phyloP scores from a whole-genome alignment of 192 early-diverging fungal genomes.

The Mortierella antarctica region DNA sequence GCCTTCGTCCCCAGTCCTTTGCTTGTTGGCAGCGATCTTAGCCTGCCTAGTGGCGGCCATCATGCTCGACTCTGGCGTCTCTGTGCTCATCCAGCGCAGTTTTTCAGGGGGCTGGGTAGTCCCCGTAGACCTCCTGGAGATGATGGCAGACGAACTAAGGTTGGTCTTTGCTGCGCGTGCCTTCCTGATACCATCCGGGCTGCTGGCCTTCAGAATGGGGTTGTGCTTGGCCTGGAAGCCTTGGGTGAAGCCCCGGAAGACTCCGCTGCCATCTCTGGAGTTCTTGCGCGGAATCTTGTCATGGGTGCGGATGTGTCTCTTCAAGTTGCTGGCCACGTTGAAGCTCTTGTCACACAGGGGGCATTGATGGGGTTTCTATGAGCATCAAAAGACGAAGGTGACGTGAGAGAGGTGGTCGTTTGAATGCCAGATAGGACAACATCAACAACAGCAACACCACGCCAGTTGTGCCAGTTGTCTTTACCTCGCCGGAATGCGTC shows the following conservation, averaged over 20 bases:
- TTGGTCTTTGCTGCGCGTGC: too few relatives aligned
- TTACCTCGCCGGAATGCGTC: slow-evolving; percentile 42
- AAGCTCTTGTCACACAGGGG: slow-evolving; percentile 30
- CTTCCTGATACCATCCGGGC: too few relatives aligned
- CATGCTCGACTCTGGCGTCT: slow-evolving; percentile 7
- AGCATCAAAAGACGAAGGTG: not conserved
- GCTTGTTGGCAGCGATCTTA: not conserved
- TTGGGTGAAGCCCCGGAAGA: slow-evolving; percentile 36
- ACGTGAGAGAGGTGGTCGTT: not conserved
- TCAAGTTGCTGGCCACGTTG: slow-evolving; percentile 51
- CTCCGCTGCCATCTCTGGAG: slow-evolving; percentile 9
- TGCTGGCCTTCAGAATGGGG: not conserved
- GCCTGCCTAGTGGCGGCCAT: not conserved
- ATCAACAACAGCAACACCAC: not conserved
- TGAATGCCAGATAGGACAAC: too few relatives aligned
- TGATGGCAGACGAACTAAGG: too few relatives aligned
- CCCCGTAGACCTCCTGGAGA: too few relatives aligned
- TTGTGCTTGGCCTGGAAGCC: slow-evolving; percentile 1
- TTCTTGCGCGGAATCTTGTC: slow-evolving; percentile 25
- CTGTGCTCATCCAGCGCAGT: slow-evolving; percentile 29
- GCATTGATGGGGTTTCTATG: slow-evolving; percentile 45
- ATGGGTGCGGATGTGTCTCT: slow-evolving; percentile 39
- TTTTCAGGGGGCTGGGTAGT: not conserved
- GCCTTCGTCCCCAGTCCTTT: not conserved
- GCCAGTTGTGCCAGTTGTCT: not conserved